Percentiles rank a stretch among this genome's conserved stretches.
Evolutionary conservation across 306 rosid genomes (phyloP).

Genomic region (Pyrus bretschneideri): DNA sequence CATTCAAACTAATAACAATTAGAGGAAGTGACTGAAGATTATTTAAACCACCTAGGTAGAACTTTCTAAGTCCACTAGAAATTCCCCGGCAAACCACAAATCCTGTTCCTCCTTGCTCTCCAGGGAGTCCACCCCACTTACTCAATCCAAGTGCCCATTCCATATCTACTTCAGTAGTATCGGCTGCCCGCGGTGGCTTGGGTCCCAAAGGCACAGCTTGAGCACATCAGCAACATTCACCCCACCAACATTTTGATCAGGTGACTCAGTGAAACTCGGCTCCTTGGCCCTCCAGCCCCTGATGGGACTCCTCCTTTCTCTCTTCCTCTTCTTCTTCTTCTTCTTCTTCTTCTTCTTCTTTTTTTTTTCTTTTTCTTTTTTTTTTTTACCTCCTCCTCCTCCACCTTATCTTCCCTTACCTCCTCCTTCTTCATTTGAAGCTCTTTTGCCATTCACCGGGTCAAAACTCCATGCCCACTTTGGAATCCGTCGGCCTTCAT

Average conservation of each 20-base stretch:
- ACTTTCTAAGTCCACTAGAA: neutral
- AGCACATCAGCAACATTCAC: neutral
- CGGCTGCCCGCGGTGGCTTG: neutral
- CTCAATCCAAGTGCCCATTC: no score
- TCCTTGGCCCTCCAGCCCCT: neutral
- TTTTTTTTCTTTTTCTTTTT: no score
- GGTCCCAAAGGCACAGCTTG: neutral
- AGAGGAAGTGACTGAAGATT: no score
- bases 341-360: neutral
- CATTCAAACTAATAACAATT: no score
- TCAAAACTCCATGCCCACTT: no score
- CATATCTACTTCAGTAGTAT: no score
- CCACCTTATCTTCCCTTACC: neutral
- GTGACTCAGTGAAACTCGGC: neutral
- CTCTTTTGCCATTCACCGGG: neutral
- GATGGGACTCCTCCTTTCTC: neutral
- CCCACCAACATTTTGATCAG: neutral
- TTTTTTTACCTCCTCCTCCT: neutral
- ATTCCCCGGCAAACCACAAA: neutral
- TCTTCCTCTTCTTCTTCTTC: neutral
- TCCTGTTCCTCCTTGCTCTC: neutral
- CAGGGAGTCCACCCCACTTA: neutral
- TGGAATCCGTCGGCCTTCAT: no score
- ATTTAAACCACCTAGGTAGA: no score
- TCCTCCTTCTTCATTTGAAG: neutral